Percentiles rank a stretch among this genome's conserved stretches.
These are phyloP conservation scores for Deinandra increscens DNA, from an alignment of 129 eudicot species.

Conservation along the genomic window DNA sequence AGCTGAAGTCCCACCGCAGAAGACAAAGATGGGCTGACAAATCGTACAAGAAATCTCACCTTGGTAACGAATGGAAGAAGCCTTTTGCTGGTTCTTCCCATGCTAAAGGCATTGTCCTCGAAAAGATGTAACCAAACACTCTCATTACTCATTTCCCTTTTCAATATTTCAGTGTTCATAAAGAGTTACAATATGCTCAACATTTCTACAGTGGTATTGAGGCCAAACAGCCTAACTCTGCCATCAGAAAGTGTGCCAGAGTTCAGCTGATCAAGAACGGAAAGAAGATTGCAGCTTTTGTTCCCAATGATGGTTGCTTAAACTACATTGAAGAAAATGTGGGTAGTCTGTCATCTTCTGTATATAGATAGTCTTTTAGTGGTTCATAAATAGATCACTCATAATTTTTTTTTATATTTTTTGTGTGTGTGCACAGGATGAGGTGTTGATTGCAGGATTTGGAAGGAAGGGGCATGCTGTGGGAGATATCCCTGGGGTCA, in stretches of 20 bases:
- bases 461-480: constrained; percentile 54
- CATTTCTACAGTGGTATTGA: constrained; percentile 44
- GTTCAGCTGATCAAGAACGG: constrained; percentile 49
- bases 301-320: constrained; percentile 60
- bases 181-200: neutral
- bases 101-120: constrained; percentile 49
- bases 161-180: no score
- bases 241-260: constrained; percentile 54
- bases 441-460: constrained; percentile 46
- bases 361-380: neutral
- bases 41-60: constrained; percentile 53
- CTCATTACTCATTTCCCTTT: neutral
- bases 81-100: constrained; percentile 60
- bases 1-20: constrained; percentile 55
- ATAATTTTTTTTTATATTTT: neutral
- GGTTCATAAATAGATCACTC: neutral
- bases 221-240: constrained; percentile 59
- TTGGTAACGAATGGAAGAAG: constrained; percentile 57
- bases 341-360: neutral
- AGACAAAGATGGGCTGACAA: constrained; percentile 61
- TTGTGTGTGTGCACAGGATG: constrained; percentile 15
- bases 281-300: constrained; percentile 60
- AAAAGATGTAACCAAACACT: constrained; percentile 39
- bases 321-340: constrained; percentile 59
- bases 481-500: constrained; percentile 59